Evolutionary conservation across 495 filamentous ascomycete genomes (phyloP), one percentile per base, ranked within the genome.

Genomic region (Talaromyces adpressus): DNA sequence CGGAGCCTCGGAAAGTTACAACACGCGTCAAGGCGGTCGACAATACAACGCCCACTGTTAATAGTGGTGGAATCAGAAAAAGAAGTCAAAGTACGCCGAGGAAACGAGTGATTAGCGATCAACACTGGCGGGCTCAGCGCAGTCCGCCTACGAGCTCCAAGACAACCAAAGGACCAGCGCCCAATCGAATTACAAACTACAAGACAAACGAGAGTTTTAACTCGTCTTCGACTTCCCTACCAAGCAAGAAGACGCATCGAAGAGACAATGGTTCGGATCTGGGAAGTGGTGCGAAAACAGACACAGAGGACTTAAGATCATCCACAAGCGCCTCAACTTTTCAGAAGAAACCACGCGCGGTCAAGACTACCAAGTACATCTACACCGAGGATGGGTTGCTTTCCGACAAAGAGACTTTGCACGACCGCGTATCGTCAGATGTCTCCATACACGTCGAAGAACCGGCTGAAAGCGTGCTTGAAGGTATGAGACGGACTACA

Each of bases 21-120:
- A 60, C 65, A 57, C 69, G 71, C 25, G 63, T 69, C 4, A 72
- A 67, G 23, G 63, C 68, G 23, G 63, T 36, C 6, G 56, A 68
- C 4, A 65, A 67, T 14, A 65, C 57, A 9, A 29, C 60, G 12
- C 56, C 7, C 30, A 58, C 58, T 27, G 65, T 60, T 14, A 63
- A n/a, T 22, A 70, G 52, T 54, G 72, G 61, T 51, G 65, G 47
- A 18, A 65, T 54, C 20, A 69, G 77, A 51, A 72, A 72, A 59
- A 73, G 77, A 66, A 82, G 80, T 65, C 73, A 77, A 57, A 84
- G 79, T 67, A 80, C 84, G 20, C 90, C 90, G 6, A 85, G 86
- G 67, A 93, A 91, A 77, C 82, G 90, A 56, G 86, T 93, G 23
- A 81, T 93, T 22, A 92, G 90, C 67, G 90, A 93, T 73, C 85